Base-by-base conservation (phyloP, 176 grass and related monocot genomes). In the Pontederia crassipes region DNA sequence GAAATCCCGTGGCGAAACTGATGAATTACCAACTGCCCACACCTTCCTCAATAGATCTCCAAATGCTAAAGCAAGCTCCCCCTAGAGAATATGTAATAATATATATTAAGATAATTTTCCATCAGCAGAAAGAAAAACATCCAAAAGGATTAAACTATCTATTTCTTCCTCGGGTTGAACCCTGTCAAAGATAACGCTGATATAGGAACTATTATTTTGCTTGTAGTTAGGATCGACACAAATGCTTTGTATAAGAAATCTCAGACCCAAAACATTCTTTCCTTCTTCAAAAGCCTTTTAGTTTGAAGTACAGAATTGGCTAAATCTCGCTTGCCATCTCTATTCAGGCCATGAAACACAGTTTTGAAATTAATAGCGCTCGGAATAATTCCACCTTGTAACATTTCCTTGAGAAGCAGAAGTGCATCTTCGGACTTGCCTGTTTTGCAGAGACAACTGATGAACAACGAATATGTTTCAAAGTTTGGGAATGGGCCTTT, bases 41-140 rank as follows among this genome's bases (percentile, higher is more conserved):
- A 98, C 75, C 64, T 64, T 77, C 61, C 81, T 85, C 63, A 92
- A 78, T 40, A 98, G 52, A 71, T 92, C 87, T 63, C 87, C 93
- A 77, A 98, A 98, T 12, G 93, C 84, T 72, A 88, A 85, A 80
- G 93, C 87, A 92, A 98, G 84, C 66, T 88, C 93, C 28, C 93
- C 93, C 93, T 98, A 64, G 55, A 10, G 54, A 35, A 10, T 12
- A 61, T 61, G 14, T 29, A 18, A 59, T 12, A 59, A 59, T 8
- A 59, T 59, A 27, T 8, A 59, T 28, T 26, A 24, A 64, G 4
- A 48, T 48, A 18, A 40, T 40, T 40, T 40, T 40, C 32, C 2
- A 7, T 40, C 32, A 40, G 32, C 32, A 40, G 32, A 40, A 40
- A 40, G 6, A 40, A 40, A 40, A 40, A 40, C 32, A 40, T 40